These are phyloP conservation scores for Alternaria dauci DNA, from an alignment of 2,329 filamentous ascomycete genomes.

Conservation along the genomic window DNA sequence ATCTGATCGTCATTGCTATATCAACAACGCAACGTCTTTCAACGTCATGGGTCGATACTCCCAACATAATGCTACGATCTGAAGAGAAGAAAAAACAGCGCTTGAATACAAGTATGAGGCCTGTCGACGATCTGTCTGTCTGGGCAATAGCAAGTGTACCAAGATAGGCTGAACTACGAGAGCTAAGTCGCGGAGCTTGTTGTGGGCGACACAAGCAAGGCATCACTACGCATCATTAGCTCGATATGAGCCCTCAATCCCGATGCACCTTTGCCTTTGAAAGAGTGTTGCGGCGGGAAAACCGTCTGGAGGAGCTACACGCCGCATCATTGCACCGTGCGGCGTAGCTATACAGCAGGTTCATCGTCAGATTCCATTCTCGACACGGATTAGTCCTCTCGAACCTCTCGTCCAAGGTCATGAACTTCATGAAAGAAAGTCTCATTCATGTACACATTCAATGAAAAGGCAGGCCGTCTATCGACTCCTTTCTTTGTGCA, in stretches of 20 bases:
- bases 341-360: not conserved
- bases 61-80: conserved; percentile 28
- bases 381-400: not conserved
- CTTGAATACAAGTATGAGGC: not conserved
- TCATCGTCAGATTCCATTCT: not conserved
- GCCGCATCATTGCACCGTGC: not conserved
- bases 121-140: not conserved
- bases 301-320: not conserved
- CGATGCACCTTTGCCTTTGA: not conserved
- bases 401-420: not conserved
- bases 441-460: not conserved
- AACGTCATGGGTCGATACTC: conserved; percentile 57
- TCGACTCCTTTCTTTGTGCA: not conserved
- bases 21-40: conserved; percentile 55
- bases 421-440: not conserved
- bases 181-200: conserved; percentile 14
- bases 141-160: not conserved
- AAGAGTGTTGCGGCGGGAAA: not conserved
- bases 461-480: not conserved
- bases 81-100: conserved; percentile 1
- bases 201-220: not conserved
- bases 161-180: not conserved
- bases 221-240: not conserved
- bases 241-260: not conserved
- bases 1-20: conserved; percentile 52